phyloP scores from a whole-genome alignment of 2,329 filamentous ascomycete genomes.

The Xylaria sp. region DNA sequence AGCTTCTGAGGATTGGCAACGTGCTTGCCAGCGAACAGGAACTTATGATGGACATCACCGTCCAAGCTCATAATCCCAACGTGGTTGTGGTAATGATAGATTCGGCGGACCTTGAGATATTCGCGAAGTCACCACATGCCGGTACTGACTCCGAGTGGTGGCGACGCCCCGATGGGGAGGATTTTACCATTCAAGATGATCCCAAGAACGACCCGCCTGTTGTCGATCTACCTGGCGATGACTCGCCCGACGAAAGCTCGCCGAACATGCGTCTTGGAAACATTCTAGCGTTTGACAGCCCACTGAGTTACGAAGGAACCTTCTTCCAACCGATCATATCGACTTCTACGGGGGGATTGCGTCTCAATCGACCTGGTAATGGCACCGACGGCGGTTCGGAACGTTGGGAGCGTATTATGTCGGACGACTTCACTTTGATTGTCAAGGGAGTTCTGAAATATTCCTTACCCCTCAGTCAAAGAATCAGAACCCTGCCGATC shows the following conservation, averaged over 20 bases:
- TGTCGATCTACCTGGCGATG: conserved; percentile 12
- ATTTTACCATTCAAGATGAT: conserved; percentile 39
- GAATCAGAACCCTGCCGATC: conserved; percentile 61
- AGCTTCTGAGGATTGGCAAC: conserved; percentile 80
- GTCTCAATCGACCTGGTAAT: conserved; percentile 82
- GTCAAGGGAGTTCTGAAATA: conserved; percentile 91
- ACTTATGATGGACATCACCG: conserved; percentile 88
- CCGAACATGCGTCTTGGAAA: conserved; percentile 92
- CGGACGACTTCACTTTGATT: conserved; percentile 92
- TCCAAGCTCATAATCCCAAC: conserved; percentile 90
- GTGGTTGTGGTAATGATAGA: conserved; percentile 85
- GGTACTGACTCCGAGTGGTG: conserved; percentile 69
- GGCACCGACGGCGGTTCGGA: conserved; percentile 82
- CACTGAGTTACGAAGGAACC: conserved; percentile 85
- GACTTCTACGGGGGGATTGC: conserved; percentile 79
- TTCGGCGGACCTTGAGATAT: conserved; percentile 87
- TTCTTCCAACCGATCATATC: conserved; percentile 77
- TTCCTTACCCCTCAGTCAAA: conserved; percentile 63
- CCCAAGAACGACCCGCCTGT: conserved; percentile 43
- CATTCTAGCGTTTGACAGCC: conserved; percentile 83
- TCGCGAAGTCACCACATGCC: conserved; percentile 90
- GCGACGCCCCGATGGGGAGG: conserved; percentile 45
- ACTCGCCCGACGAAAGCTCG: conserved; percentile 64
- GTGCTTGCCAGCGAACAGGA: conserved; percentile 93
- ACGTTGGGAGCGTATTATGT: conserved; percentile 87